Evolutionary conservation across 1,284 basidiomycete genomes (phyloP), one percentile per base, ranked within the genome.

Genomic region (Ganoderma boninense): DNA sequence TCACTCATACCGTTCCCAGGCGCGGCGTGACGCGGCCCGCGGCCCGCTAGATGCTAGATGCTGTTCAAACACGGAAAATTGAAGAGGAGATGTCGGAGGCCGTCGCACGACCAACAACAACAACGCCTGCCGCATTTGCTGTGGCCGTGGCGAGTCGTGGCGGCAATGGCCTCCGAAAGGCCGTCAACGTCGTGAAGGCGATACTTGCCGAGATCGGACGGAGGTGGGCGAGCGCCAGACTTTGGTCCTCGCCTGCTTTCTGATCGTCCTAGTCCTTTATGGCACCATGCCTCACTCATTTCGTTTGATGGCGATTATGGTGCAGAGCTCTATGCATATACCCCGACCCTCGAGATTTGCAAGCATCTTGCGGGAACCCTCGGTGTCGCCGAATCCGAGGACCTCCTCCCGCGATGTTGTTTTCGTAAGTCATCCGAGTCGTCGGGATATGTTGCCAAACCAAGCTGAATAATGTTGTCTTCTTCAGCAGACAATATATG

Each of bases 21-120:
- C 60, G 40, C 60, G 38, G 60, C 0, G 29, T 2, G 23, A 42
- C 60, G 26, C 60, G 60, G 60, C 40, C 60, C 38, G 57, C n/a
- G 23, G 4, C 49, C 46, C 46, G n/a, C n/a, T n/a, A n/a, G n/a
- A n/a, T n/a, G 32, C 7, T 18, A 18, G 29, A 42, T 43, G 35
- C 60, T 62, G 60, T 62, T 62, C 40, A 62, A 62, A 62, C 60
- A 62, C 40, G 23, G 23, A 62, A 43, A 26, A 43, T 40, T 60
- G 60, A 26, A 42, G 23, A 43, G 60, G 23, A 43, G 60, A 61
- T 42, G 60, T n/a, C 10, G 32, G 29, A 32, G 29, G 29, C 29
- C 38, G 7, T 40, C 57, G 32, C 35, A 20, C 57, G 32, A 60
- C n/a, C 7, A 1, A 40, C 57, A n/a, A n/a, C 57, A 14, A 40